Conservation (phyloP, 768 basidiomycete species). For the Trametes punicea region DNA sequence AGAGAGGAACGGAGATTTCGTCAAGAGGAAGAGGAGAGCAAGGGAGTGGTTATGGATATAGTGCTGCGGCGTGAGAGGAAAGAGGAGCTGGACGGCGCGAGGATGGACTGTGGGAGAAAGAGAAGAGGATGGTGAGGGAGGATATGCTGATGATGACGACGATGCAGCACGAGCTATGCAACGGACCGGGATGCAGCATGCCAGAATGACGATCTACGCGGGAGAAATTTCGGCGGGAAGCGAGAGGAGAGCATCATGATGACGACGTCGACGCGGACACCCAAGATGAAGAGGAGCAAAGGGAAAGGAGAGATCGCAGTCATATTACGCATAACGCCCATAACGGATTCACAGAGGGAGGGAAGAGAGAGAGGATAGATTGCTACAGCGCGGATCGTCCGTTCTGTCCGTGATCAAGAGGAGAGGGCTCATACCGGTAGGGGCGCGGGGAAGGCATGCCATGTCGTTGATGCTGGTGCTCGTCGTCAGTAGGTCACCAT, state of each 20-base stretch:
- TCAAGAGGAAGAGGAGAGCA: slow-evolving; percentile 3
- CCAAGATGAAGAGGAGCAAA: neutral
- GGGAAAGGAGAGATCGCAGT: slow-evolving; percentile 9
- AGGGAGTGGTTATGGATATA: slow-evolving; percentile 18
- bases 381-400: slow-evolving; percentile 24
- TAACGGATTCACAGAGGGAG: slow-evolving; percentile 12
- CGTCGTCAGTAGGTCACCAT: slow-evolving; percentile 35
- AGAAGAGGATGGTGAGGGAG: neutral
- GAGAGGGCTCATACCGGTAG: slow-evolving; percentile 9
- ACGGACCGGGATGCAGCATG: slow-evolving; percentile 20
- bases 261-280: slow-evolving; percentile 14
- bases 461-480: slow-evolving; percentile 11
- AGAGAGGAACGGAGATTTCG: slow-evolving; percentile 10
- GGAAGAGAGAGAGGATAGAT: slow-evolving; percentile 7
- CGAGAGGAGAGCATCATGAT: slow-evolving; percentile 14
- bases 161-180: slow-evolving; percentile 21
- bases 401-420: slow-evolving; percentile 20
- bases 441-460: slow-evolving; percentile 5
- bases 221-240: slow-evolving; percentile 3
- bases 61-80: slow-evolving; percentile 11
- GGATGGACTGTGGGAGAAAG: slow-evolving; percentile 6
- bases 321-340: slow-evolving; percentile 19
- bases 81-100: slow-evolving; percentile 9
- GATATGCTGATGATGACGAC: slow-evolving; percentile 17
- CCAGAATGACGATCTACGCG: slow-evolving; percentile 17